A percentile compares a stretch with the other conserved stretches of the same genome.
Evolutionary conservation across 495 filamentous ascomycete genomes (phyloP).

Genomic region (Xylaria scruposa): DNA sequence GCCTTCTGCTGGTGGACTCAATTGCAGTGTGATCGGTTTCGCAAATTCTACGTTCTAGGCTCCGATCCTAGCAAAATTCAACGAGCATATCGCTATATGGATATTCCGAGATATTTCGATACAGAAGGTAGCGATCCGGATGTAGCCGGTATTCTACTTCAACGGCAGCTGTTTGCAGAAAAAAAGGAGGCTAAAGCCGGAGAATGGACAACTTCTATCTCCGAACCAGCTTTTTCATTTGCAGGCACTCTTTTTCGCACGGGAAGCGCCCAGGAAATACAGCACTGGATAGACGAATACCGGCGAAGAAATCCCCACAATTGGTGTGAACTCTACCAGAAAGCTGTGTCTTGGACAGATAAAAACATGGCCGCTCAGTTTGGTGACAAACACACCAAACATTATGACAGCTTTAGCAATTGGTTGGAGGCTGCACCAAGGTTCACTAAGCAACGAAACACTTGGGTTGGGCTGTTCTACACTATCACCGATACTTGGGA

Average conservation of each 20-base stretch:
- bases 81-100: constrained; percentile 44
- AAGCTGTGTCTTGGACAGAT: constrained; percentile 49
- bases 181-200: constrained; percentile 5
- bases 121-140: constrained; percentile 50
- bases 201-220: constrained; percentile 15
- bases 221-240: constrained; percentile 20
- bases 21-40: constrained; percentile 51
- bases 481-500: constrained; percentile 50
- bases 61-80: constrained; percentile 39
- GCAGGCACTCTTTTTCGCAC: constrained; percentile 26
- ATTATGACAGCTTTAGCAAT: constrained; percentile 41
- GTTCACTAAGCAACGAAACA: constrained; percentile 37
- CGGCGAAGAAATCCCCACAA: not conserved
- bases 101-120: constrained; percentile 48
- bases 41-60: constrained; percentile 56
- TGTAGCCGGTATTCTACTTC: constrained; percentile 22
- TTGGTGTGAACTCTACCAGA: constrained; percentile 36
- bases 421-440: constrained; percentile 41
- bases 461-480: constrained; percentile 54
- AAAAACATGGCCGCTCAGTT: constrained; percentile 45
- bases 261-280: constrained; percentile 22
- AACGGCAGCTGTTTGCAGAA: constrained; percentile 4
- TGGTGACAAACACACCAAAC: constrained; percentile 38
- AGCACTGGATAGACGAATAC: constrained; percentile 21
- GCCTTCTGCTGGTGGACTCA: constrained; percentile 63